Evolutionary conservation across 148 eudicot species (phyloP).

Genomic region (Camellia lanceoleosa): DNA sequence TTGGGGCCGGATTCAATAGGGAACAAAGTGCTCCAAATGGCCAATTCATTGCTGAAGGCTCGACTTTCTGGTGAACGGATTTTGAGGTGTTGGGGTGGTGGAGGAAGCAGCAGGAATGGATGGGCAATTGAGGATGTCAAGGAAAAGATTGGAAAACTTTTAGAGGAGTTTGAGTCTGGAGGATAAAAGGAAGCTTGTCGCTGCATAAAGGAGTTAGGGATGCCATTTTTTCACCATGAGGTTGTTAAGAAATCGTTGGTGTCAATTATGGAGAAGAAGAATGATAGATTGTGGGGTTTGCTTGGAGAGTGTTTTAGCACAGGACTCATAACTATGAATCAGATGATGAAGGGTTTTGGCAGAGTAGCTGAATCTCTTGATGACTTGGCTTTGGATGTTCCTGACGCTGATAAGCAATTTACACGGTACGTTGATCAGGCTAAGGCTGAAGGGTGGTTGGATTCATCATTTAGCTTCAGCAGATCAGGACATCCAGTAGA

Average conservation of each 20-base stretch:
- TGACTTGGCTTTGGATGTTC: constrained; percentile 53
- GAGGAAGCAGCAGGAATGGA: constrained; percentile 42
- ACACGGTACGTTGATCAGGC: constrained; percentile 33
- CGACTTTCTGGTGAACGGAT: constrained; percentile 58
- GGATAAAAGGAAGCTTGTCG: constrained; percentile 54
- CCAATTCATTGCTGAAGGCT: constrained; percentile 47
- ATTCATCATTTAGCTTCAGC: constrained; percentile 25
- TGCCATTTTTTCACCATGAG: constrained; percentile 64
- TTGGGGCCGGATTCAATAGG: constrained; percentile 31
- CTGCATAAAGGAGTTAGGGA: constrained; percentile 54
- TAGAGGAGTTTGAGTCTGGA: constrained; percentile 62
- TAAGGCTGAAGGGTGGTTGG: constrained; percentile 44
- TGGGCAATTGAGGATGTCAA: constrained; percentile 55
- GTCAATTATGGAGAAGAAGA: constrained; percentile 44
- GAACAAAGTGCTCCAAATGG: constrained; percentile 43
- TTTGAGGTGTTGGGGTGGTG: constrained; percentile 62
- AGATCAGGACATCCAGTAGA: neutral
- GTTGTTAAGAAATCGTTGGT: constrained; percentile 55
- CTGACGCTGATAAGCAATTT: constrained; percentile 47
- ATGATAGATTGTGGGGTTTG: constrained; percentile 45
- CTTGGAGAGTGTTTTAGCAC: constrained; percentile 39
- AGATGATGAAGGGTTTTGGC: constrained; percentile 59
- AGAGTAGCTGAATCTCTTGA: constrained; percentile 50
- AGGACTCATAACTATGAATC: constrained; percentile 50
- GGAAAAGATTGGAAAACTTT: constrained; percentile 41